A percentile compares a stretch with the other conserved stretches of the same genome.
These are phyloP conservation scores for Neopestalotiopsis clavispora DNA, from an alignment of 2,329 filamentous ascomycete species.

Conservation along the genomic window DNA sequence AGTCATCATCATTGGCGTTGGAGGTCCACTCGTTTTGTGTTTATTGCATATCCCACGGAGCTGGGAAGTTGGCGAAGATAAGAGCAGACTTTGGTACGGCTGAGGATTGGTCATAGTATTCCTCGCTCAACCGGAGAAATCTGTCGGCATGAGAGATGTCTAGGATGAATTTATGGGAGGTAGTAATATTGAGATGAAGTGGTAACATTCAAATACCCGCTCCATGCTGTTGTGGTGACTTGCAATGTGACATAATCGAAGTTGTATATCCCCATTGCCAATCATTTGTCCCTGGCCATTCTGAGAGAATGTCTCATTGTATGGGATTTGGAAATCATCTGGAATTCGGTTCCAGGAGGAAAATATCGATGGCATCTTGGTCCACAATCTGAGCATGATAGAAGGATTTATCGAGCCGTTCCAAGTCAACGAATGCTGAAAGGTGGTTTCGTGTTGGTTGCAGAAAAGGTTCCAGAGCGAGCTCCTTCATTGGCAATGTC, in stretches of 20 bases:
- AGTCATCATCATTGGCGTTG: constrained; percentile 12
- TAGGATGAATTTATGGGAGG: neutral
- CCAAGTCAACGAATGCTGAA: too few species aligned
- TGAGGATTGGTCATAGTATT: neutral
- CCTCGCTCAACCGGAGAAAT: neutral
- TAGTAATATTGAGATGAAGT: neutral
- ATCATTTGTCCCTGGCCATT: too few species aligned
- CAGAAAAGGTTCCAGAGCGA: too few species aligned
- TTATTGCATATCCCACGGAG: neutral
- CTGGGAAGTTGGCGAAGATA: neutral
- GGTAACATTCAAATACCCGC: neutral
- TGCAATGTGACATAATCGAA: neutral
- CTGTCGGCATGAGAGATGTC: neutral
- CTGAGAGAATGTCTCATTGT: too few species aligned
- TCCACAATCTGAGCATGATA: too few species aligned
- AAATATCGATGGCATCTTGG: too few species aligned
- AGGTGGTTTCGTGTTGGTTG: too few species aligned
- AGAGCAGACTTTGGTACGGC: neutral
- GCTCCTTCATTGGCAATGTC: too few species aligned
- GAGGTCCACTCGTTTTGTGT: constrained; percentile 12
- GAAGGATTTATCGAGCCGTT: too few species aligned
- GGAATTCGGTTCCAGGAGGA: too few species aligned
- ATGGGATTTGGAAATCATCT: too few species aligned
- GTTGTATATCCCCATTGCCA: neutral
- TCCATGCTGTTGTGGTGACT: neutral